Evolutionary conservation across 768 basidiomycete genomes (phyloP), one percentile per base, ranked within the genome.

Genomic region (Cyclocybe aegerita): DNA sequence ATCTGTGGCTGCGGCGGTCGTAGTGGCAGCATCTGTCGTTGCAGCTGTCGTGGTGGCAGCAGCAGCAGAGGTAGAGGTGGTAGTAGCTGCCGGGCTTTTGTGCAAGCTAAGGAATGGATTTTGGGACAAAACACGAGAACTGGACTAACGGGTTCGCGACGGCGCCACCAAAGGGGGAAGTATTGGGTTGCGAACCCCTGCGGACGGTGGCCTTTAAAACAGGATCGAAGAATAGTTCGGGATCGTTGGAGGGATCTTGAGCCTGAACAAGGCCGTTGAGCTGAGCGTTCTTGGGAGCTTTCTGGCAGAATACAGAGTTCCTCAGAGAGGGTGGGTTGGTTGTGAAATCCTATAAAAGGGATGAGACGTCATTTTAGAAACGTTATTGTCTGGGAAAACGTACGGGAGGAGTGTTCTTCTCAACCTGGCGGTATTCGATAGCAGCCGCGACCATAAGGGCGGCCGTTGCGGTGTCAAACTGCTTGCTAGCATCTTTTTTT

Each of bases 341-440:
- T 7, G 70, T 71, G 61, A 81, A 81, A 58, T 82, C 80, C 77
- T 81, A 43, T 23, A 4, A 23, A n/a, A n/a, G n/a, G n/a, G n/a
- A n/a, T n/a, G n/a, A 10, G 30, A 15, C 43, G 15, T 5, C 38
- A 15, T 31, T 14, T 11, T 23, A 39, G 37, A 5, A 36, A 37
- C 48, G 46, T 17, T 33, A 57, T 71, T 48, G n/a, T 23, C 4
- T 23, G 23, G 23, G 2, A 23, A 23, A 23, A 23, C 23, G 23
- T 56, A 79, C 80, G 35, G 80, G 80, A 57, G 78, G 79, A 0
- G 81, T 81, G 61, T 83, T 82, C 70, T 81, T 83, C 68, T 82
- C 82, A 0, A 63, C 71, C 54, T 80, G 76, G 40, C 80, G 77
- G 59, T 80, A 81, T 59, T 79, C 74, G 8, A 70, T 56, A 11